Base-by-base conservation (phyloP, 2,329 filamentous ascomycete genomes). In the Sphaerulina vaccinii region DNA sequence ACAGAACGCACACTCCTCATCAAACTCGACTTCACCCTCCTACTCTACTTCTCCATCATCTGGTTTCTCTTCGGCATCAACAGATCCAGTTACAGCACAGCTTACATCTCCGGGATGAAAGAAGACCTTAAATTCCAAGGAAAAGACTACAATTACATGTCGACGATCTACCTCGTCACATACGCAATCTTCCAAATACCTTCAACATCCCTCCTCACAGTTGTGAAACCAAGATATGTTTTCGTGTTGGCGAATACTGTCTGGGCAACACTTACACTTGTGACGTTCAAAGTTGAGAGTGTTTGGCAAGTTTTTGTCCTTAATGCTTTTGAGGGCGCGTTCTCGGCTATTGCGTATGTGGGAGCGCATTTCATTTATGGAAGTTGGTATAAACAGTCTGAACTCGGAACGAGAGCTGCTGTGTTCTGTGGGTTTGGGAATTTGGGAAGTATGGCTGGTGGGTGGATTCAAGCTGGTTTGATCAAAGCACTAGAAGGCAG, bases 81-180 rank as follows among this genome's bases (percentile, higher is more conserved):
- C 4, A 66, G 73, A 9, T 68, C 73, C 22, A 73, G 70, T 55
- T 76, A 76, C 54, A 69, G 62, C 24, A 73, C 70, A 0, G 77
- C 78, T 41, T 80, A 79, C 62, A 76, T 79, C 7, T 75, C 72
- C 16, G 77, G 77, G 22, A 78, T 79, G 75, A 76, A 76, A 55
- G 76, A 79, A 53, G 76, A 79, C 40, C 66, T 79, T 5, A 56
- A 63, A 37, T 77, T 79, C 55, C 61, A 65, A 5, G 55, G 55
- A 24, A 58, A 58, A 50, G 55, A 58, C 19, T 58, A 52, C 38
- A 58, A 58, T 21, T 58, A 55, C 29, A 58, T 58, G 55, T 48
- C 52, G 3, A 58, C 55, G n/a, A 58, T 58, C 18, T 58, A 58
- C 50, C 56, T 73, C 18, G 68, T 75, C 24, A 68, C 69, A 1